Evolutionary conservation across 768 basidiomycete species (phyloP).

Genomic region (Collybia sp.): DNA sequence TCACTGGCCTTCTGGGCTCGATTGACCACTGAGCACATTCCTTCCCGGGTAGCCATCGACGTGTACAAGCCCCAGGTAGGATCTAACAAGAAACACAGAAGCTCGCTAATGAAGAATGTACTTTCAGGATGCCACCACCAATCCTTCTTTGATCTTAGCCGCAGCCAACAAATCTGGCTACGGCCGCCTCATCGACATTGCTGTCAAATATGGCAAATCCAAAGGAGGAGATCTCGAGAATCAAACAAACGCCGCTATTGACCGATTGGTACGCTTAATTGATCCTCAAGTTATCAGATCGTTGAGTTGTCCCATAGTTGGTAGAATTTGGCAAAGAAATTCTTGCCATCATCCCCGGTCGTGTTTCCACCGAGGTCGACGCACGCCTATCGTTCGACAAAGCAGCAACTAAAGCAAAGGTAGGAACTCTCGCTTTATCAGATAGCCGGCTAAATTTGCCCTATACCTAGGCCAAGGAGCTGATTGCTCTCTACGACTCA

Average conservation of each 20-base stretch:
- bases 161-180: slow-evolving; percentile 91
- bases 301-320: slow-evolving; percentile 46
- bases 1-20: slow-evolving; percentile 14
- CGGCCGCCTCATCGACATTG: slow-evolving; percentile 70
- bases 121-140: slow-evolving; percentile 95
- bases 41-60: slow-evolving; percentile 68
- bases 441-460: slow-evolving; percentile 7
- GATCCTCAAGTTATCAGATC: not conserved
- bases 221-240: slow-evolving; percentile 77
- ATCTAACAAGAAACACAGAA: not conserved
- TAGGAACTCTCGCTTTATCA: slow-evolving; percentile 13
- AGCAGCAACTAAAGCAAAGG: slow-evolving; percentile 87
- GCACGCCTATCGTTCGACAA: slow-evolving; percentile 97
- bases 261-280: slow-evolving; percentile 69
- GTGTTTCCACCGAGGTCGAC: slow-evolving; percentile 99
- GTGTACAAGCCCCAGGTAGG: slow-evolving; percentile 90
- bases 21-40: slow-evolving; percentile 9
- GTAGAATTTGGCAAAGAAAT: slow-evolving; percentile 98
- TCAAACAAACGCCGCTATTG: slow-evolving; percentile 76
- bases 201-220: slow-evolving; percentile 68
- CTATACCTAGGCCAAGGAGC: slow-evolving; percentile 58
- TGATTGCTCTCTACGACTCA: slow-evolving; percentile 94
- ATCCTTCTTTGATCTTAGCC: slow-evolving; percentile 92
- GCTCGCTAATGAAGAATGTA: slow-evolving; percentile 2
- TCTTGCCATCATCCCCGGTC: slow-evolving; percentile 91